A percentile compares a stretch with the other conserved stretches of the same genome.
These are phyloP conservation scores for Noccaea caerulescens DNA, from an alignment of 345 rosid species.

Conservation along the genomic window DNA sequence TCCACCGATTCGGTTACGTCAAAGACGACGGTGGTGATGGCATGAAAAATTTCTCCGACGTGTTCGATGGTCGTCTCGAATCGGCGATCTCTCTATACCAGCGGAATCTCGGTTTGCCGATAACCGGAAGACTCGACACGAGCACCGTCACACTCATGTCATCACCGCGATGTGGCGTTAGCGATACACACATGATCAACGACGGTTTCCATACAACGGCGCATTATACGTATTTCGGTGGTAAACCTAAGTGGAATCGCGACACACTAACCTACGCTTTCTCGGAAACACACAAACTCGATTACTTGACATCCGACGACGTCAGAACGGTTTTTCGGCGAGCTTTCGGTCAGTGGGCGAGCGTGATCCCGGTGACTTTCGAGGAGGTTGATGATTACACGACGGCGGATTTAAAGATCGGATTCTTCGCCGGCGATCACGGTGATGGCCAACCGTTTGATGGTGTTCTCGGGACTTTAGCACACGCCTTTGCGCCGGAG, in stretches of 20 bases:
- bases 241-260: slow-evolving; percentile 71
- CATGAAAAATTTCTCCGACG: slow-evolving; percentile 52
- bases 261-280: slow-evolving; percentile 67
- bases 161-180: slow-evolving; percentile 83
- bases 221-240: slow-evolving; percentile 68
- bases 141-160: slow-evolving; percentile 61
- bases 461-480: slow-evolving; percentile 83
- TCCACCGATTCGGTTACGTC: slow-evolving; percentile 81
- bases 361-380: slow-evolving; percentile 73
- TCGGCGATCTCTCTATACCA: slow-evolving; percentile 67
- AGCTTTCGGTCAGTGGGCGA: slow-evolving; percentile 77
- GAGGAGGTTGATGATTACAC: slow-evolving; percentile 50
- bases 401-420: slow-evolving; percentile 67
- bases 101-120: slow-evolving; percentile 61
- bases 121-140: slow-evolving; percentile 68
- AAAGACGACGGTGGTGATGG: slow-evolving; percentile 19
- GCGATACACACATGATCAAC: slow-evolving; percentile 46
- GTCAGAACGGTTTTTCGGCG: slow-evolving; percentile 54
- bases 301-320: slow-evolving; percentile 55
- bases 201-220: slow-evolving; percentile 45
- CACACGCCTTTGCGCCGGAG: slow-evolving; percentile 87
- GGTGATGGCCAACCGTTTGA: slow-evolving; percentile 92
- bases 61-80: slow-evolving; percentile 61
- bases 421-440: slow-evolving; percentile 67
- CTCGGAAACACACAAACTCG: slow-evolving; percentile 53